A percentile compares a stretch with the other conserved stretches of the same genome.
These are phyloP conservation scores for Cyclotella sp. DNA, from an alignment of 108 stramenopile species.

Conservation along the genomic window DNA sequence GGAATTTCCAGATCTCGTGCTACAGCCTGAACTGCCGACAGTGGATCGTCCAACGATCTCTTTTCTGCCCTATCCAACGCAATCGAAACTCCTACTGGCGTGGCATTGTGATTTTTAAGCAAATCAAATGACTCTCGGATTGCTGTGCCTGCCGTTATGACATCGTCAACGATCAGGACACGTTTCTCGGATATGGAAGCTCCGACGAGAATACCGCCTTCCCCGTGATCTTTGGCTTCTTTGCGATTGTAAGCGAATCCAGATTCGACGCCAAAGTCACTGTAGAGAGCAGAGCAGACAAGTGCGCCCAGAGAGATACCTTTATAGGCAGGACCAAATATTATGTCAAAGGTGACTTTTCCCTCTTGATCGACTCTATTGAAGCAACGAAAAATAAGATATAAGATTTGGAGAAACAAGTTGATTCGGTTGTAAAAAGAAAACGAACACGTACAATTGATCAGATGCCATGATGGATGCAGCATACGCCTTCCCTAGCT, in stretches of 20 bases:
- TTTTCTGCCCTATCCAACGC: conserved; percentile 97
- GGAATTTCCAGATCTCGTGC: conserved; percentile 83
- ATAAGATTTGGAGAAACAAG: conserved; percentile 7
- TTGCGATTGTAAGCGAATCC: conserved; percentile 98
- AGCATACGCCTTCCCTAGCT: conserved; percentile 92
- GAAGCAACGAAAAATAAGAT: background rate
- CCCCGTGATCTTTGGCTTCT: conserved; percentile 99
- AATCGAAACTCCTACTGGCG: conserved; percentile 91
- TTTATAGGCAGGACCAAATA: conserved; percentile 99
- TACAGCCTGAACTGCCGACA: conserved; percentile 93
- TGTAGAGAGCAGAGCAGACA: conserved; percentile 90
- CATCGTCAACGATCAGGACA: conserved; percentile 97
- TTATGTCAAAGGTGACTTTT: conserved; percentile 89
- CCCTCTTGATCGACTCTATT: conserved; percentile 62
- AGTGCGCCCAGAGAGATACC: conserved; percentile 98
- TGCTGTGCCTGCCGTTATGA: conserved; percentile 99
- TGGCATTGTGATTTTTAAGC: conserved; percentile 81
- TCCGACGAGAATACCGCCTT: conserved; percentile 96
- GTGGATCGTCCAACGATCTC: conserved; percentile 78
- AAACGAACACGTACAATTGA: conserved; percentile 72
- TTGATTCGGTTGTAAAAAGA: background rate
- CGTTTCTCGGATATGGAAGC: conserved; percentile 88
- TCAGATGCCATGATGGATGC: conserved; percentile 87
- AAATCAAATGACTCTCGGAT: conserved; percentile 92
- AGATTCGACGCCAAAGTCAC: conserved; percentile 79